Evolutionary conservation across 352 stramenopile species (phyloP).

Genomic region (Elongisporangium senticosum): DNA sequence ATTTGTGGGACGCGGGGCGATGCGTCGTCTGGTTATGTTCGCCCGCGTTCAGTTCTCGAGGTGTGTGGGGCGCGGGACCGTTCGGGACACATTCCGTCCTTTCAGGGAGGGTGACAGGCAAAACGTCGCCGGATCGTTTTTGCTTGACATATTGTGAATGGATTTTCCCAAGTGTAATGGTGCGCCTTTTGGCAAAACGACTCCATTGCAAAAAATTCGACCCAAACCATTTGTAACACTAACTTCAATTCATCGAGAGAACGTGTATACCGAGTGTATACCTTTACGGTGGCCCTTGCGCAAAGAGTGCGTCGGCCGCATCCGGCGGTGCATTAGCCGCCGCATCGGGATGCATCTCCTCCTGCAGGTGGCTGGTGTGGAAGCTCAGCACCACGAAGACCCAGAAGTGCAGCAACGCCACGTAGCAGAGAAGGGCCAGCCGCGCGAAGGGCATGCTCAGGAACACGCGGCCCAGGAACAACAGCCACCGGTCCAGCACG

Average conservation of each 20-base stretch:
- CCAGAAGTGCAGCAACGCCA: constrained; percentile 80
- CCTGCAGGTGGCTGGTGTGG: constrained; percentile 81
- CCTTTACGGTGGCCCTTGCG: constrained; percentile 1
- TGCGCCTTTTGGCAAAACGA: neutral
- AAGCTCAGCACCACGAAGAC: constrained; percentile 84
- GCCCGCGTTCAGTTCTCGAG: constrained; percentile 3
- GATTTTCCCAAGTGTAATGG: neutral
- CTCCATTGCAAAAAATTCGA: neutral
- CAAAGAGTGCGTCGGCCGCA: neutral
- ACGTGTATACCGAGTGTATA: neutral
- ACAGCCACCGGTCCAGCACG: constrained; percentile 63
- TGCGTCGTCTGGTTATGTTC: constrained; percentile 1
- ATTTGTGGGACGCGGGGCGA: constrained; percentile 2
- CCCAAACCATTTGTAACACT: neutral
- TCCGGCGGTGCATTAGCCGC: constrained; percentile 2
- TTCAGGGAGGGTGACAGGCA: neutral
- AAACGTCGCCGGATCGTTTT: neutral
- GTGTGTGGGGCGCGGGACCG: neutral
- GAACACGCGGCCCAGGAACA: constrained; percentile 78
- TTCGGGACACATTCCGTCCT: constrained; percentile 4
- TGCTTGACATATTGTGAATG: neutral
- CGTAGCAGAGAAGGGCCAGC: constrained; percentile 68
- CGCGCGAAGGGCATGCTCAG: constrained; percentile 68
- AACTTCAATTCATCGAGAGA: neutral
- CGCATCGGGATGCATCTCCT: constrained; percentile 53